Evolutionary conservation across 345 rosid species (phyloP).

Genomic region (Stellera chamaejasme): DNA sequence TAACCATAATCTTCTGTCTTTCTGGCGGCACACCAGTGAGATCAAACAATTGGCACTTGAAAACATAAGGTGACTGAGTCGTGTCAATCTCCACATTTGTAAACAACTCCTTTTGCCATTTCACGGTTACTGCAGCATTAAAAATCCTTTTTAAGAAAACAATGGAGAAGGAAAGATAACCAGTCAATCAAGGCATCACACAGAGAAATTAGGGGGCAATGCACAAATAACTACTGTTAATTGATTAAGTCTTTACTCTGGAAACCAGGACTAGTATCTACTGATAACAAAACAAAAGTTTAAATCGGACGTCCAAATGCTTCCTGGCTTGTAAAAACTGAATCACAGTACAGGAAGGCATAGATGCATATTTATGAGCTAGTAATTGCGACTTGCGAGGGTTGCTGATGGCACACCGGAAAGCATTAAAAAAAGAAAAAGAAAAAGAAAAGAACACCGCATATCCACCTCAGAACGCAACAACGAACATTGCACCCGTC

Average conservation of each 20-base stretch:
- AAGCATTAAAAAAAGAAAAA: too few species aligned
- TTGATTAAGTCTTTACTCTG: too few species aligned
- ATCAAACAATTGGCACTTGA: conserved; percentile 88
- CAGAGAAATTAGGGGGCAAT: neutral
- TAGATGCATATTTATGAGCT: too few species aligned
- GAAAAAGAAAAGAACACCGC: too few species aligned
- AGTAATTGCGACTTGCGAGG: too few species aligned
- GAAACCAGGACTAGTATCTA: too few species aligned
- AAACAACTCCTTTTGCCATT: conserved; percentile 93
- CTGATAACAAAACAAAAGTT: too few species aligned
- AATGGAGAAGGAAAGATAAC: neutral
- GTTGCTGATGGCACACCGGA: too few species aligned
- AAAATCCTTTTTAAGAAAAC: conserved; percentile 5
- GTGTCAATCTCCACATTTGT: conserved; percentile 71
- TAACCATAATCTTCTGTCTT: conserved; percentile 96
- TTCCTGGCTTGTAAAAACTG: too few species aligned
- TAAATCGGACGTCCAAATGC: too few species aligned
- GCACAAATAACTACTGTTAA: neutral
- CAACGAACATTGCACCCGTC: too few species aligned
- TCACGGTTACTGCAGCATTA: conserved; percentile 59
- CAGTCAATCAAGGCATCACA: conserved; percentile 1
- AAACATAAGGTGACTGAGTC: conserved; percentile 67
- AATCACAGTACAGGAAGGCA: too few species aligned
- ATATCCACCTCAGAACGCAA: neutral
- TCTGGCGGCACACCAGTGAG: conserved; percentile 94